phyloP scores from a whole-genome alignment of 306 rosid genomes.

The Quercus bicolor region DNA sequence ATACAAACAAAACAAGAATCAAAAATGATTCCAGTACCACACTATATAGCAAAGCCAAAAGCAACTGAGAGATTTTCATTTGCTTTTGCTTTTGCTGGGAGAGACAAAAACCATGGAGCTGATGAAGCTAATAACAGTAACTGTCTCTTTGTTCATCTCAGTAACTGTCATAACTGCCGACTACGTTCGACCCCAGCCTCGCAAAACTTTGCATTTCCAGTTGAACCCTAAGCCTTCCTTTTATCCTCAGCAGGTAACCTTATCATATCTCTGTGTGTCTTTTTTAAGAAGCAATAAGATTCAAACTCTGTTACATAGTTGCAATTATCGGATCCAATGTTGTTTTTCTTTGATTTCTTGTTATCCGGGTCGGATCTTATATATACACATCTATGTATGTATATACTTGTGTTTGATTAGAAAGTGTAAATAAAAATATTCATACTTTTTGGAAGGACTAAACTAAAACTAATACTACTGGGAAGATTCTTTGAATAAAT shows the following conservation, averaged over 20 bases:
- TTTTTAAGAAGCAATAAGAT: too few relatives aligned
- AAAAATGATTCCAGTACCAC: too few relatives aligned
- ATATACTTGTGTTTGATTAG: too few relatives aligned
- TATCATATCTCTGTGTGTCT: background rate
- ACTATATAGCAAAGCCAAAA: background rate
- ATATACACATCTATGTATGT: too few relatives aligned
- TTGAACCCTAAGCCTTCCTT: slow-evolving; percentile 44
- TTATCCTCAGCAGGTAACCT: slow-evolving; percentile 69
- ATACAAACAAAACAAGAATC: too few relatives aligned
- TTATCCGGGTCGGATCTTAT: background rate
- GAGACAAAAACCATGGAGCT: slow-evolving; percentile 32
- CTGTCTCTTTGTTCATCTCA: slow-evolving; percentile 22
- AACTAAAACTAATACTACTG: too few relatives aligned
- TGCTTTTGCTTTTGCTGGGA: background rate
- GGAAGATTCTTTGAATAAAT: background rate
- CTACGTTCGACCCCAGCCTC: slow-evolving; percentile 79
- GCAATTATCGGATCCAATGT: background rate
- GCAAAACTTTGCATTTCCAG: slow-evolving; percentile 59
- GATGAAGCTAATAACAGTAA: slow-evolving; percentile 23
- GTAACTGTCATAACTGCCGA: slow-evolving; percentile 31
- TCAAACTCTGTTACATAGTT: background rate
- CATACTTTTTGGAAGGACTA: too few relatives aligned
- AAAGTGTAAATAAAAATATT: too few relatives aligned
- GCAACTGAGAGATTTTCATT: background rate
- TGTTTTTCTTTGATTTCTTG: background rate